Evolutionary conservation across 1,139 yeast species (phyloP).

Genomic region (Geotrichum aggregatum): DNA sequence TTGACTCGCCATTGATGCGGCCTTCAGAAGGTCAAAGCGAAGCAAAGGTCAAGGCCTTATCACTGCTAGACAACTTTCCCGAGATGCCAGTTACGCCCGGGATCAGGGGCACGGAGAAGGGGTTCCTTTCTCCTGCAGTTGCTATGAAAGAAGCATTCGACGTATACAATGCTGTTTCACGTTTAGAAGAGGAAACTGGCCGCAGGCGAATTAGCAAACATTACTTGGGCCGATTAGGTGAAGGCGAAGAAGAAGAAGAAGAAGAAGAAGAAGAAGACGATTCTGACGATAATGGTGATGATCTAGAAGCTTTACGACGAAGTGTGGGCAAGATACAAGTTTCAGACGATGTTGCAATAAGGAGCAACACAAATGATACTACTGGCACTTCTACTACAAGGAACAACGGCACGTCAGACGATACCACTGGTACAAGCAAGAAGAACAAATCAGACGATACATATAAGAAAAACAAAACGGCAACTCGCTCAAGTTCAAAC

Average conservation of each 20-base stretch:
- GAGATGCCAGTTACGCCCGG: conserved; percentile 1
- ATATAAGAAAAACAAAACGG: not conserved
- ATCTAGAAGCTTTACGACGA: conserved; percentile 4
- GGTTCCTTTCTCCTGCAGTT: conserved; percentile 76
- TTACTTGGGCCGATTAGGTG: conserved; percentile 2
- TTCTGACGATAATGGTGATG: conserved; percentile 8
- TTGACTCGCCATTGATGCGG: conserved; percentile 12
- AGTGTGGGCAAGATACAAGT: not conserved
- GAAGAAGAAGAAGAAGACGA: conserved; percentile 13
- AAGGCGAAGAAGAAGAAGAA: conserved; percentile 15
- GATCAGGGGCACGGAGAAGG: conserved; percentile 17
- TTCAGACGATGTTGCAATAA: not conserved
- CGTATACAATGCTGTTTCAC: conserved; percentile 89
- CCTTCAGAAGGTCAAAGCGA: not conserved
- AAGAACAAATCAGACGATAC: not conserved
- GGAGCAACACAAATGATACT: too few relatives aligned
- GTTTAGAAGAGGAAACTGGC: conserved; percentile 81
- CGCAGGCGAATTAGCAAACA: conserved; percentile 1
- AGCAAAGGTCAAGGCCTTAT: conserved; percentile 2
- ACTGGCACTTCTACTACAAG: too few relatives aligned
- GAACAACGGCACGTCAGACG: too few relatives aligned
- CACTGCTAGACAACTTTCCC: conserved; percentile 9
- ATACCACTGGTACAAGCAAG: too few relatives aligned
- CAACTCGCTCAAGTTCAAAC: not conserved
- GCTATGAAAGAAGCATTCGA: conserved; percentile 94